Percentiles rank a stretch among this genome's conserved stretches.
Conservation (phyloP, 2,329 filamentous ascomycete genomes). For the Orbilia blumenaviensis region DNA sequence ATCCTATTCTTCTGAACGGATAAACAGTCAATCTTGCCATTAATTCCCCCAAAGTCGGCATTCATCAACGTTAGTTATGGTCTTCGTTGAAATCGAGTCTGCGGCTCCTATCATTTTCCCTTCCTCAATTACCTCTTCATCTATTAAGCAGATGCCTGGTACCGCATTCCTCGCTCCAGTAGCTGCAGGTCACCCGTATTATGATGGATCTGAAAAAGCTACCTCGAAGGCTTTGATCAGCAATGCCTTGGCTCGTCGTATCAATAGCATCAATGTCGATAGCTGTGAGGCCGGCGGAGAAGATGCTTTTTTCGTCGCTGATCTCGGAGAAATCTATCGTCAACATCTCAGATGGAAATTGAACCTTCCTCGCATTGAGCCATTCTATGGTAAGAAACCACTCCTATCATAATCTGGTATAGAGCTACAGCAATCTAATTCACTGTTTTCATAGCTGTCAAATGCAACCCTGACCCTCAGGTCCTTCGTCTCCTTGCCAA, state of each 20-base stretch:
- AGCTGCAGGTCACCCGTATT: constrained; percentile 39
- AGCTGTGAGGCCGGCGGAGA: constrained; percentile 90
- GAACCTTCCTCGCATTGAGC: constrained; percentile 89
- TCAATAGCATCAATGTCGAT: constrained; percentile 84
- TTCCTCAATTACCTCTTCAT: constrained; percentile 61
- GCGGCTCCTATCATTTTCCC: constrained; percentile 75
- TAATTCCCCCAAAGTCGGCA: not conserved
- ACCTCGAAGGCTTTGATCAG: constrained; percentile 82
- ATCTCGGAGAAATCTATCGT: constrained; percentile 97
- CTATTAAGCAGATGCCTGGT: constrained; percentile 60
- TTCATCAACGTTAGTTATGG: constrained; percentile 32
- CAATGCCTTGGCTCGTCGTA: constrained; percentile 83
- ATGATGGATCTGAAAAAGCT: constrained; percentile 53
- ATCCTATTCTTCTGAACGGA: not conserved
- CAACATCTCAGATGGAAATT: constrained; percentile 98
- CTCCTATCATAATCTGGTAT: not conserved
- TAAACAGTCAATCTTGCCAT: constrained; percentile 11
- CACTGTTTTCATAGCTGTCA: constrained; percentile 74
- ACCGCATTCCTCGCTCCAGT: constrained; percentile 49
- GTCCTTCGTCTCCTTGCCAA: constrained; percentile 86
- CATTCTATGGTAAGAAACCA: constrained; percentile 83
- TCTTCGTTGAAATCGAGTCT: constrained; percentile 60
- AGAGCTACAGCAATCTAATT: not conserved
- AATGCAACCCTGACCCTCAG: constrained; percentile 95
- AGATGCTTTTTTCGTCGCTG: constrained; percentile 97